Conservation (phyloP, 805 yeast species). For the Myxozyma udenii region DNA sequence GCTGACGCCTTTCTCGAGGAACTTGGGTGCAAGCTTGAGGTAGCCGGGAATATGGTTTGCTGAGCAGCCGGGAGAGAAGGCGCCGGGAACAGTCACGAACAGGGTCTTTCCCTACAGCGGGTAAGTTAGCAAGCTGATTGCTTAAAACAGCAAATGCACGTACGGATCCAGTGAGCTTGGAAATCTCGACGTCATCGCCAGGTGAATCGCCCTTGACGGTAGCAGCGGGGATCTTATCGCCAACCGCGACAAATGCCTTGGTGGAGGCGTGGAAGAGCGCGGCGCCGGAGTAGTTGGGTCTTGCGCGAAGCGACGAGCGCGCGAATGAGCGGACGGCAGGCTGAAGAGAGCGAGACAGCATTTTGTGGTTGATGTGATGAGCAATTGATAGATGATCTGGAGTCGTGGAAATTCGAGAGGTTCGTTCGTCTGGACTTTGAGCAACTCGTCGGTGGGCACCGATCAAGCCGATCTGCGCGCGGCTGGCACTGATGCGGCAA, state of each 20-base stretch:
- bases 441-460: too few species aligned
- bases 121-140: too few species aligned
- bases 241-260: constrained; percentile 45
- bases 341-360: neutral
- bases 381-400: neutral
- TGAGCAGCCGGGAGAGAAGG: constrained; percentile 78
- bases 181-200: constrained; percentile 56
- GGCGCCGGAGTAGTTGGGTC: neutral
- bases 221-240: constrained; percentile 60
- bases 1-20: constrained; percentile 63
- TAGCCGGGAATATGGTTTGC: constrained; percentile 74
- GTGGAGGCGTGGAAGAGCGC: constrained; percentile 34
- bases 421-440: too few species aligned
- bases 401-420: too few species aligned
- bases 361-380: neutral
- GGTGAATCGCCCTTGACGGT: constrained; percentile 61
- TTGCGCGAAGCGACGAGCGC: neutral
- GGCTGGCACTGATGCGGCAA: too few species aligned
- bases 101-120: constrained; percentile 51
- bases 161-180: constrained; percentile 38
- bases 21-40: constrained; percentile 48
- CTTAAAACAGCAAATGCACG: constrained; percentile 33
- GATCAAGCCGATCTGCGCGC: too few species aligned
- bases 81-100: constrained; percentile 67
- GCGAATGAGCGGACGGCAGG: neutral